Evolutionary conservation across 306 rosid species (phyloP).

Genomic region (Ochetophila trinervis): DNA sequence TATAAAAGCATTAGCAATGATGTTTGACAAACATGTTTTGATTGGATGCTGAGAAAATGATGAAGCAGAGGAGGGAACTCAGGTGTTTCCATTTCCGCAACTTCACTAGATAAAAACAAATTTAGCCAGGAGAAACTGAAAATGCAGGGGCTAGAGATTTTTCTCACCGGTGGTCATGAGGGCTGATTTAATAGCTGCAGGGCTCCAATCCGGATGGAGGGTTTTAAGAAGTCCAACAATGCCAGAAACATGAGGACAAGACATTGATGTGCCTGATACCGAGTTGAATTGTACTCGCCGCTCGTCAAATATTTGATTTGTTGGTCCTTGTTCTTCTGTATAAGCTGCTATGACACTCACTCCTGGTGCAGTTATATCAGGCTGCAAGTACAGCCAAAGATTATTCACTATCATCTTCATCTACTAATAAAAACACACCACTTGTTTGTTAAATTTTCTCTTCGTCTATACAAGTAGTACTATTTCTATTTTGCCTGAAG

Average conservation of each 20-base stretch:
- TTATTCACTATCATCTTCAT: conserved; percentile 8
- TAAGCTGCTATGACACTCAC: conserved; percentile 86
- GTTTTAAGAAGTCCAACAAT: conserved; percentile 64
- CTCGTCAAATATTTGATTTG: conserved; percentile 53
- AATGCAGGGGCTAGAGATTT: background rate
- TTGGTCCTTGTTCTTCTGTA: conserved; percentile 76
- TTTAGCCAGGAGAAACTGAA: background rate
- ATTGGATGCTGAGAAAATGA: background rate
- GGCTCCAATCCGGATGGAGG: conserved; percentile 78
- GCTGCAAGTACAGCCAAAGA: conserved; percentile 44
- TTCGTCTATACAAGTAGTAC: no score
- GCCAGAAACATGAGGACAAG: conserved; percentile 91
- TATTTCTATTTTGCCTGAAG: no score
- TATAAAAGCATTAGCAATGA: background rate
- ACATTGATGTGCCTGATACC: conserved; percentile 91
- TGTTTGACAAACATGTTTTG: background rate
- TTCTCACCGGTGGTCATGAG: conserved; percentile 84
- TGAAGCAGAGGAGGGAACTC: background rate
- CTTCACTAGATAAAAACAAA: background rate
- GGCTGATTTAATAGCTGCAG: conserved; percentile 92
- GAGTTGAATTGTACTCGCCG: conserved; percentile 65
- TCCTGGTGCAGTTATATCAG: conserved; percentile 94
- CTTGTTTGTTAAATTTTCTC: background rate
- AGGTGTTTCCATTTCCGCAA: background rate
- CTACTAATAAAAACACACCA: background rate